phyloP scores from a whole-genome alignment of 352 stramenopile genomes.

The Phytophthora macrochlamydospora region DNA sequence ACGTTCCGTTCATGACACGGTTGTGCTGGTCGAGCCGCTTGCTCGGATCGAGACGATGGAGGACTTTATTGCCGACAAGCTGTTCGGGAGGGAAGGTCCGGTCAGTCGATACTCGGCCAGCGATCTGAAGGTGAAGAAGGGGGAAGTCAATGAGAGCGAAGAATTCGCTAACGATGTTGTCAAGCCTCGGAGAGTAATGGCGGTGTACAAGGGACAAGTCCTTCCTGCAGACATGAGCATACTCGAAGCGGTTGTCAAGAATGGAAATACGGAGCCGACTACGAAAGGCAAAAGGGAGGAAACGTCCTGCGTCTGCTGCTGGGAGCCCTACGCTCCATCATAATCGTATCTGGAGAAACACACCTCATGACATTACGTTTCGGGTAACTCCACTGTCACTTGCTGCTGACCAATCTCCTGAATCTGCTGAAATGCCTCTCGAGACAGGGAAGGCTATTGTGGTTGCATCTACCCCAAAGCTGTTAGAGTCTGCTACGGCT shows the following conservation, averaged over 20 bases:
- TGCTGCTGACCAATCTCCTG: conserved; percentile 14
- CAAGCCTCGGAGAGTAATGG: conserved; percentile 47
- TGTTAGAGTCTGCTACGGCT: background rate
- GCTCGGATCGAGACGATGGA: conserved; percentile 81
- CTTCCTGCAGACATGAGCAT: conserved; percentile 57
- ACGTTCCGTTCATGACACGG: conserved; percentile 57
- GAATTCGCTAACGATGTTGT: conserved; percentile 31
- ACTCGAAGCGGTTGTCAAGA: conserved; percentile 74
- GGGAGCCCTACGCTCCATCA: conserved; percentile 1
- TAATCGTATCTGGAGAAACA: conserved; percentile 44
- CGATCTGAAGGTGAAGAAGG: conserved; percentile 34
- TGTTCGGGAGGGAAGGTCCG: conserved; percentile 46
- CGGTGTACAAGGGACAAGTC: conserved; percentile 41
- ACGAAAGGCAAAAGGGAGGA: conserved; percentile 8
- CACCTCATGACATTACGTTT: conserved; percentile 69
- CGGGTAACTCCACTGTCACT: conserved; percentile 32
- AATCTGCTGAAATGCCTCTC: background rate
- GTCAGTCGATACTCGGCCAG: conserved; percentile 39
- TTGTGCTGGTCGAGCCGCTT: conserved; percentile 79
- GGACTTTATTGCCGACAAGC: conserved; percentile 72
- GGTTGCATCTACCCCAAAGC: no score
- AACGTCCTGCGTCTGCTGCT: conserved; percentile 2
- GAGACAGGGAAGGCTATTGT: no score
- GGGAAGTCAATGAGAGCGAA: conserved; percentile 25
- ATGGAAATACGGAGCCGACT: conserved; percentile 11